Evolutionary conservation across 108 stramenopile genomes (phyloP).

Genomic region (Discostella stelligeroides): DNA sequence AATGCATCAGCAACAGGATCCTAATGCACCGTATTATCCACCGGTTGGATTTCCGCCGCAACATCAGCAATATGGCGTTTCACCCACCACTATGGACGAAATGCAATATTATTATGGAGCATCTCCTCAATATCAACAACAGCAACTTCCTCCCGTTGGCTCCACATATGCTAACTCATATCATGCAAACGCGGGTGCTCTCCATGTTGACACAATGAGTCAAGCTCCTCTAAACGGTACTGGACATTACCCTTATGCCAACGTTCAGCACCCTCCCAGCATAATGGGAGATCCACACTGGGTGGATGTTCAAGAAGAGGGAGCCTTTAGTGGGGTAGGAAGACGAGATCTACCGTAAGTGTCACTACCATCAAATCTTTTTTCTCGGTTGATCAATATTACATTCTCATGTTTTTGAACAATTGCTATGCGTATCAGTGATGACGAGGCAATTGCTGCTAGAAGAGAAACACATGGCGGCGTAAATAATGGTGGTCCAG

Average conservation of each 20-base stretch:
- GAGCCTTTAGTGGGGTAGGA: slow-evolving; percentile 37
- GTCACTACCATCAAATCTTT: background rate
- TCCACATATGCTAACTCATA: slow-evolving; percentile 19
- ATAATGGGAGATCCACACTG: slow-evolving; percentile 32
- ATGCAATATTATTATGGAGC: slow-evolving; percentile 35
- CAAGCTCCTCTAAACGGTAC: background rate
- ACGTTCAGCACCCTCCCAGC: slow-evolving; percentile 8
- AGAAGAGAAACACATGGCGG: slow-evolving; percentile 15
- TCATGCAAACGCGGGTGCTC: slow-evolving; percentile 10
- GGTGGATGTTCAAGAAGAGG: slow-evolving; percentile 39
- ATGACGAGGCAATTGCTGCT: slow-evolving; percentile 45
- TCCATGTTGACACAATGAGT: background rate
- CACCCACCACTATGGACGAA: slow-evolving; percentile 16
- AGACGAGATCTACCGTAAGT: slow-evolving; percentile 49
- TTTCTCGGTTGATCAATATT: background rate
- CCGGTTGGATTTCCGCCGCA: slow-evolving; percentile 21
- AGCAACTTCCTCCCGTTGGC: background rate
- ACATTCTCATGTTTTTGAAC: background rate
- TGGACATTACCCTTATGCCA: slow-evolving; percentile 10
- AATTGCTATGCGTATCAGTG: slow-evolving; percentile 5
- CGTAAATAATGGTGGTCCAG: slow-evolving; percentile 8
- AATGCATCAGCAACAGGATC: slow-evolving; percentile 31
- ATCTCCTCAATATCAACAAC: slow-evolving; percentile 8
- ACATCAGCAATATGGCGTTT: slow-evolving; percentile 25
- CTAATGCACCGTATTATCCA: slow-evolving; percentile 27